Conservation (phyloP, 371 early-diverging fungal species). For the Rhizopus stolonifer region DNA sequence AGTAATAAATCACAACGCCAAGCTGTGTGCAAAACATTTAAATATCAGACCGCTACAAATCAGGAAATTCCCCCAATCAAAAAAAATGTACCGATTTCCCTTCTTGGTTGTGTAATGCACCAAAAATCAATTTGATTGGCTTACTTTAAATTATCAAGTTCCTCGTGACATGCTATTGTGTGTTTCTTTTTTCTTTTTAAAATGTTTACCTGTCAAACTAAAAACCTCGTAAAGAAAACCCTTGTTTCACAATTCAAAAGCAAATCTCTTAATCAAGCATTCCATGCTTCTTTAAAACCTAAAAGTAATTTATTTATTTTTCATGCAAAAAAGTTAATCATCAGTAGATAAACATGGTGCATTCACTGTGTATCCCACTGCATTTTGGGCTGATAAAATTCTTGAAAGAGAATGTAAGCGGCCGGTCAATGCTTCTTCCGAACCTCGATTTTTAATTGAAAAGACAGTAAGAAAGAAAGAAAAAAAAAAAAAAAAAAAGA, state of each 20-base stretch:
- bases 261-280: not conserved
- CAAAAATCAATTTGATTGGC: too few species aligned
- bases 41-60: too few species aligned
- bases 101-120: too few species aligned
- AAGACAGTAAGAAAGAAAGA: constrained; percentile 12
- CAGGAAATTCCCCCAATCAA: too few species aligned
- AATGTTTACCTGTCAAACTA: not conserved
- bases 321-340: too few species aligned
- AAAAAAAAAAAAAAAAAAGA: constrained; percentile 56
- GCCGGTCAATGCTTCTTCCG: constrained; percentile 1
- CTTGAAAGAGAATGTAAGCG: constrained; percentile 18
- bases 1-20: too few species aligned
- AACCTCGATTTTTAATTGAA: constrained; percentile 18
- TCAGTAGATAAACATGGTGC: constrained; percentile 1
- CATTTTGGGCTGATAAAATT: constrained; percentile 44
- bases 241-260: not conserved
- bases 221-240: not conserved
- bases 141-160: too few species aligned
- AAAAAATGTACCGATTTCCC: too few species aligned
- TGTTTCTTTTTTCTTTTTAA: not conserved
- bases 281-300: not conserved
- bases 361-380: constrained; percentile 8
- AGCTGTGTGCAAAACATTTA: too few species aligned
- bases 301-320: too few species aligned
- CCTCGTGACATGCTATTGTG: too few species aligned